These are phyloP conservation scores for Amniculicola lignicola DNA, from an alignment of 495 filamentous ascomycete genomes.

Conservation along the genomic window DNA sequence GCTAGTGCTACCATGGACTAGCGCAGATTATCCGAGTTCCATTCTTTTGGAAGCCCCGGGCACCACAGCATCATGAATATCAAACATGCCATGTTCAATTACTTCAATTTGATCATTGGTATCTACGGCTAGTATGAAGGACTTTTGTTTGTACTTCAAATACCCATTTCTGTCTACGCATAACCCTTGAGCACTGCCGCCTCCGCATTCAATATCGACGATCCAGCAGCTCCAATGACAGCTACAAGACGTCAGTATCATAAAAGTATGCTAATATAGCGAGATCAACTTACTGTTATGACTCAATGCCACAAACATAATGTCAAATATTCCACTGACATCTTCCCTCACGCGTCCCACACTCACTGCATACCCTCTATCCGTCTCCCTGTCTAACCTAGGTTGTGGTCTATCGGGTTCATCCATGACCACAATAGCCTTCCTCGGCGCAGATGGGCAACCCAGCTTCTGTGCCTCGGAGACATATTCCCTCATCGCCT, in stretches of 20 bases:
- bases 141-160: slow-evolving; percentile 1
- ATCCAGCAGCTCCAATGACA: slow-evolving; percentile 91
- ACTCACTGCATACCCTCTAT: slow-evolving; percentile 44
- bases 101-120: slow-evolving; percentile 5
- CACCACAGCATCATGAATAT: too few species aligned
- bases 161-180: slow-evolving; percentile 28
- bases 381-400: slow-evolving; percentile 45
- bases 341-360: slow-evolving; percentile 46
- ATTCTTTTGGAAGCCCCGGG: too few species aligned
- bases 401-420: slow-evolving; percentile 47
- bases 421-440: slow-evolving; percentile 47
- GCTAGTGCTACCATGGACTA: too few species aligned
- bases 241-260: slow-evolving; percentile 48
- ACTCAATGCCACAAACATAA: slow-evolving; percentile 48
- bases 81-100: too few species aligned
- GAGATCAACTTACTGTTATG: slow-evolving; percentile 52
- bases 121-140: slow-evolving; percentile 4
- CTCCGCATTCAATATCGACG: slow-evolving; percentile 91
- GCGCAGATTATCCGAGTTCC: too few species aligned
- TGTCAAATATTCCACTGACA: slow-evolving; percentile 44
- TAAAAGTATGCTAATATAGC: neutral
- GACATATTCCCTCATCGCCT: slow-evolving; percentile 45
- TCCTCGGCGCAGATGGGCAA: slow-evolving; percentile 43
- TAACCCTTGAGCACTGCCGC: slow-evolving; percentile 85
- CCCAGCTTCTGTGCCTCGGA: slow-evolving; percentile 44